Base-by-base conservation (phyloP, 1,284 basidiomycete species). In the Coniferiporia weirii region DNA sequence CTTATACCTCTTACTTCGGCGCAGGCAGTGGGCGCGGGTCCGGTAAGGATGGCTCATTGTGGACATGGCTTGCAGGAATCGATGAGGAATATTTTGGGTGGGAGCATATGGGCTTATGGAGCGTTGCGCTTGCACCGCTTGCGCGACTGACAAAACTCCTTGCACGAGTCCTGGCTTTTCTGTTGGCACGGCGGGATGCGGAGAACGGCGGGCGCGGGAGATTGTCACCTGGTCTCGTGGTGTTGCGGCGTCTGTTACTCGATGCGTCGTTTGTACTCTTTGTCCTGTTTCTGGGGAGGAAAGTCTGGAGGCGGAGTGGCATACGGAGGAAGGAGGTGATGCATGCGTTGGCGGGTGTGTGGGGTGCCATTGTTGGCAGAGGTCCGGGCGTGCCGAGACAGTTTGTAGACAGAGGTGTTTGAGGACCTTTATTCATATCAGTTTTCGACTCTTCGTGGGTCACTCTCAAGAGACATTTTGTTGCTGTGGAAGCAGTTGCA, bases 31-130 rank as follows among this genome's bases (percentile, higher is more conserved):
- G 56, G 9, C 63, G 65, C 15, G 61, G 66, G 2, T 20, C 46
- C 45, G 43, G 50, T 60, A 47, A 55, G 46, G 53, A n/a, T 17
- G 47, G 54, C 7, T 47, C 55, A 58, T 65, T 53, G 12, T 22
- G 70, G 72, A 45, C 71, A 74, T 45, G 74, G 74, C 44, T 82
- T 77, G 54, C 78, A 79, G 9, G 67, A 72, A 45, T 62, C 19
- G 57, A 60, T 27, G 70, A 69, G 51, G 70, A 66, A 40, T 52
- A 38, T 4, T 71, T 72, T 45, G 71, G 75, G 7, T 89, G 84
- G 85, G 84, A 90, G 65, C 66, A 91, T 66, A 76, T 91, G 69
- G 90, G 90, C 47, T 78, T 91, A 75, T 92, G 90, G 90, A 81
- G 89, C 9, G 66, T 86, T 45, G 74, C 89, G n/a, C 71, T 89